A percentile compares a stretch with the other conserved stretches of the same genome.
Evolutionary conservation across 352 stramenopile genomes (phyloP).

Genomic region (Pythium guiyangense): DNA sequence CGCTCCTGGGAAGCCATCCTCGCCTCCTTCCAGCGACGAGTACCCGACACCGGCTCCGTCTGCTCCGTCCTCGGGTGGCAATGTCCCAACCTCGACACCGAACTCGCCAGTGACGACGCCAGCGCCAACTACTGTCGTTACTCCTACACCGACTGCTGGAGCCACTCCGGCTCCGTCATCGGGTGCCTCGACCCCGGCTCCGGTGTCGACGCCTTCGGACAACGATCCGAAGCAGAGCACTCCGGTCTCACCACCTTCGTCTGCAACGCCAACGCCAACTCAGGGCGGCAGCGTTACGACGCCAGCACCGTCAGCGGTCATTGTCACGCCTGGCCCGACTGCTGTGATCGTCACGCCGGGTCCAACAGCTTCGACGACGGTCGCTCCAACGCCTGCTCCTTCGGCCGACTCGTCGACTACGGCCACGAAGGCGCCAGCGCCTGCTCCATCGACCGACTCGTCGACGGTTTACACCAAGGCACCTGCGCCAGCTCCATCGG

Average conservation of each 20-base stretch:
- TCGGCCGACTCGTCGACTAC: background rate
- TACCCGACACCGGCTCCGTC: too few species aligned
- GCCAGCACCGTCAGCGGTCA: background rate
- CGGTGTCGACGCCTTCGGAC: background rate
- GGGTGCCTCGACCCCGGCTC: background rate
- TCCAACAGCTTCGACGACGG: constrained; percentile 4
- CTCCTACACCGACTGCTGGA: background rate
- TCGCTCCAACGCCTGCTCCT: background rate
- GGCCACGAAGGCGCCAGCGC: too few species aligned
- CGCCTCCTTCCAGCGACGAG: too few species aligned
- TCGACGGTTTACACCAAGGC: too few species aligned
- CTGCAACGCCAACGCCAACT: background rate
- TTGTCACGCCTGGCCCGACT: too few species aligned
- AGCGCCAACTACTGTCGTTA: too few species aligned
- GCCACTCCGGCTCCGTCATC: background rate
- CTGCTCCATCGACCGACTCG: too few species aligned
- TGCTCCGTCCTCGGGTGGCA: background rate
- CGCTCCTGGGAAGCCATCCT: background rate
- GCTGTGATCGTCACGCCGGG: too few species aligned
- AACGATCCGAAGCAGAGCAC: background rate
- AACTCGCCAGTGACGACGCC: too few species aligned
- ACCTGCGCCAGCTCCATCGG: too few species aligned
- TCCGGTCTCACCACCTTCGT: background rate
- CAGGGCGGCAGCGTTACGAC: background rate
- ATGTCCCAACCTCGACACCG: background rate